Percentiles rank a stretch among this genome's conserved stretches.
Conservation (phyloP, 169 alveolate species). For the Cryptosporidium canis region DNA sequence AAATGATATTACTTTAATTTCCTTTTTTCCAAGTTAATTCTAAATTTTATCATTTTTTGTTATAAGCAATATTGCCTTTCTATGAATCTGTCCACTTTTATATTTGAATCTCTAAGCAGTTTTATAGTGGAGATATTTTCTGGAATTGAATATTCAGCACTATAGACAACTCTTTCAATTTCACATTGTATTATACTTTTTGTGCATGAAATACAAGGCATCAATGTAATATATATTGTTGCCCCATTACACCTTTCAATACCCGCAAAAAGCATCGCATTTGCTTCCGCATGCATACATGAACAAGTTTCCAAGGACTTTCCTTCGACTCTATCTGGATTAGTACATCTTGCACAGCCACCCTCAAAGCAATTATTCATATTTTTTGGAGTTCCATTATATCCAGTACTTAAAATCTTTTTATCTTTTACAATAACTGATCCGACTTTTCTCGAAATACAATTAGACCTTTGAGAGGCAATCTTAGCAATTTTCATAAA, state of each 20-base stretch:
- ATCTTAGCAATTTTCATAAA: slow-evolving; percentile 85
- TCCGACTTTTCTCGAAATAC: slow-evolving; percentile 87
- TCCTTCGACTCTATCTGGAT: slow-evolving; percentile 77
- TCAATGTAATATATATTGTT: slow-evolving; percentile 79
- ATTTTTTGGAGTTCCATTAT: slow-evolving; percentile 87
- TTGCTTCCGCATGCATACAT: slow-evolving; percentile 89
- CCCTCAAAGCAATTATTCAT: slow-evolving; percentile 84
- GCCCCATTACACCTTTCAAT: slow-evolving; percentile 75
- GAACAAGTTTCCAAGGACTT: slow-evolving; percentile 83
- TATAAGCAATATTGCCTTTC: neutral
- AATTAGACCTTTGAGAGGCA: slow-evolving; percentile 85
- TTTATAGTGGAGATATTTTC: slow-evolving; percentile 5
- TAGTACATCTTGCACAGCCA: slow-evolving; percentile 85
- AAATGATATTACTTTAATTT: neutral
- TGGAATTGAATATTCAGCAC: slow-evolving; percentile 62
- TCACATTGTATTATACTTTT: slow-evolving; percentile 83
- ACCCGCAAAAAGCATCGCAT: slow-evolving; percentile 86
- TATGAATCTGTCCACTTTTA: neutral
- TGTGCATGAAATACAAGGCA: slow-evolving; percentile 86
- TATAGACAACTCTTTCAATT: slow-evolving; percentile 78
- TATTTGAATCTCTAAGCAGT: slow-evolving; percentile 16
- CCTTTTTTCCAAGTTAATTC: neutral
- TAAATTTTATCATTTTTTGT: neutral
- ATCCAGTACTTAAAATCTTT: slow-evolving; percentile 86
- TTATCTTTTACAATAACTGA: slow-evolving; percentile 82